phyloP scores from a whole-genome alignment of 306 rosid genomes.

The Prunus campanulata region DNA sequence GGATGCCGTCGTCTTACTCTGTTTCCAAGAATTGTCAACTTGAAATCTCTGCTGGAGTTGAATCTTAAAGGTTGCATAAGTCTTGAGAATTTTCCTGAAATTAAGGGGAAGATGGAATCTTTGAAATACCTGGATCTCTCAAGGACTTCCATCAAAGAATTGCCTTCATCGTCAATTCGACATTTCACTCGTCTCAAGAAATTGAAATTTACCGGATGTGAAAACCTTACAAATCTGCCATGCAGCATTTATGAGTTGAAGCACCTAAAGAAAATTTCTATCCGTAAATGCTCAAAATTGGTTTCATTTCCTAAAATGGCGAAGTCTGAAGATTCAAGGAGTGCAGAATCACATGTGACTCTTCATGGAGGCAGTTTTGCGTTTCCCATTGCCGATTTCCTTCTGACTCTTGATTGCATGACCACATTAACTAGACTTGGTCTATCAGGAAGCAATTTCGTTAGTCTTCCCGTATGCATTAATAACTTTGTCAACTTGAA shows the following conservation, averaged over 20 bases:
- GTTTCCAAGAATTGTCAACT: neutral
- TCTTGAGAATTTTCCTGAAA: neutral
- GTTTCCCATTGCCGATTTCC: neutral
- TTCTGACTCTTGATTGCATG: neutral
- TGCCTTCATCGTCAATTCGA: neutral
- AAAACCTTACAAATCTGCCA: neutral
- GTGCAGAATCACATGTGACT: neutral
- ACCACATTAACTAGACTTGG: neutral
- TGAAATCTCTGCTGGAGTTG: neutral
- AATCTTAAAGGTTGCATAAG: rapidly evolving
- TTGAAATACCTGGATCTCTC: neutral
- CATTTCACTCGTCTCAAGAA: neutral
- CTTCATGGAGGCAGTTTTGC: too few species aligned
- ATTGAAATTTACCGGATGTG: neutral
- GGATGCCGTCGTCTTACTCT: neutral
- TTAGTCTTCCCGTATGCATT: neutral
- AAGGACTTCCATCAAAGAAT: neutral
- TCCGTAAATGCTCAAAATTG: neutral
- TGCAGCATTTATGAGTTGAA: neutral
- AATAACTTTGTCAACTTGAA: neutral
- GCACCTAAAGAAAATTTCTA: neutral
- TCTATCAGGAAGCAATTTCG: neutral
- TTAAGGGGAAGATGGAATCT: neutral
- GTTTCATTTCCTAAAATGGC: neutral
- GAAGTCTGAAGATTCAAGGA: neutral